These are phyloP conservation scores for Fagopyrum homotropicum DNA, from an alignment of 148 eudicot species.

Conservation along the genomic window DNA sequence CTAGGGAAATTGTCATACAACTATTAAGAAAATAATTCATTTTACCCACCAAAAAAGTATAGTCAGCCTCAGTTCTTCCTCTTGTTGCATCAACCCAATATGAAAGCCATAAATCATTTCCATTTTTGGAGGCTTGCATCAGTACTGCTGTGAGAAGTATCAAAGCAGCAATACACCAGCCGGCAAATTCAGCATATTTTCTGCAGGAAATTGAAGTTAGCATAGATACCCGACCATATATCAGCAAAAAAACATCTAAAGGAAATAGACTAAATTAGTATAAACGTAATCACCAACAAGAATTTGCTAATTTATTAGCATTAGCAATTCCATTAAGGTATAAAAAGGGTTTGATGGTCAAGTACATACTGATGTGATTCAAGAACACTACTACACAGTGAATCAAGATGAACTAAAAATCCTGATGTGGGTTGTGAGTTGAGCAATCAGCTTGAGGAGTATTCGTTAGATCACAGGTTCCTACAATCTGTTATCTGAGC, in stretches of 20 bases:
- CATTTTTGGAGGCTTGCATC: slow-evolving; percentile 96
- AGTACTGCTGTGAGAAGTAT: slow-evolving; percentile 68
- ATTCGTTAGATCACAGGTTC: too few relatives aligned
- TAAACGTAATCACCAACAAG: background rate
- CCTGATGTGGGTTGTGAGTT: too few relatives aligned
- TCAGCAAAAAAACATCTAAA: background rate
- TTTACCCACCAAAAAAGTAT: slow-evolving; percentile 23
- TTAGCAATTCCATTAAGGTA: background rate
- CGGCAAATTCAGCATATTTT: slow-evolving; percentile 80
- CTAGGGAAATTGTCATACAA: background rate
- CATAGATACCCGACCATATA: background rate
- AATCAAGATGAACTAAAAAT: too few relatives aligned
- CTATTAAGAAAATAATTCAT: background rate
- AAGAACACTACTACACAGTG: too few relatives aligned
- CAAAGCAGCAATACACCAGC: slow-evolving; percentile 64
- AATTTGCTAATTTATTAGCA: background rate
- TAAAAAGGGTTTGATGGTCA: slow-evolving; percentile 1
- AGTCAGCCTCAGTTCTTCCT: slow-evolving; percentile 32
- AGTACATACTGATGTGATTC: too few relatives aligned
- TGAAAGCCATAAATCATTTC: slow-evolving; percentile 94
- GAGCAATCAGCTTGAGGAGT: too few relatives aligned
- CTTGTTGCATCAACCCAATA: slow-evolving; percentile 83
- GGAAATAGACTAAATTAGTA: background rate
- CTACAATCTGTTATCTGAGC: too few relatives aligned
- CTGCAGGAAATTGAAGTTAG: slow-evolving; percentile 36